Evolutionary conservation across 768 basidiomycete species (phyloP).

Genomic region (Pseudohyphozyma bogoriensis): DNA sequence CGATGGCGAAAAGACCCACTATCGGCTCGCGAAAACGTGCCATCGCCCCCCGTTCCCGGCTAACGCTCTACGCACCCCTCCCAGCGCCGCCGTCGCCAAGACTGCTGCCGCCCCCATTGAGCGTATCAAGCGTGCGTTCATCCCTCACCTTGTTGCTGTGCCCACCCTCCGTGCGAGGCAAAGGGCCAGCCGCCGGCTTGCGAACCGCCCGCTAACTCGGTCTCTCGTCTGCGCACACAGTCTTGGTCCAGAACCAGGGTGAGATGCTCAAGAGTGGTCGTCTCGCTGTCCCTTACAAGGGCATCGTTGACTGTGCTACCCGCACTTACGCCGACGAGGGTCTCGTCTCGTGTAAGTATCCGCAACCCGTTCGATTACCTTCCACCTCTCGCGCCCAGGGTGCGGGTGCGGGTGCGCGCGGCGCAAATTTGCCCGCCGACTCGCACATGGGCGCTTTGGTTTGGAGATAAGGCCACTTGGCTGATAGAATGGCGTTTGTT

Average conservation of each 20-base stretch:
- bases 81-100: constrained; percentile 76
- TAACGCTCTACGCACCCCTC: not conserved
- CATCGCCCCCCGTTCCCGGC: not conserved
- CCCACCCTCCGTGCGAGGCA: not conserved
- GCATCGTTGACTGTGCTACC: constrained; percentile 77
- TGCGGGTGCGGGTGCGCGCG: not conserved
- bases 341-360: constrained; percentile 51
- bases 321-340: constrained; percentile 95
- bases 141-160: not conserved
- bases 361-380: not conserved
- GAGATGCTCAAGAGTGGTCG: constrained; percentile 99
- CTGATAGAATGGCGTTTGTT: too few relatives aligned
- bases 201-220: not conserved
- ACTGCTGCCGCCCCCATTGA: constrained; percentile 98
- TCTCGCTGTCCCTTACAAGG: constrained; percentile 92
- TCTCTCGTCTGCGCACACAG: not conserved
- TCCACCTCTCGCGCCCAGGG: not conserved
- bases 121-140: constrained; percentile 95
- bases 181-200: too few relatives aligned
- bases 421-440: too few relatives aligned
- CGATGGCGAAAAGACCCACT: not conserved
- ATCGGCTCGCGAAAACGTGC: not conserved
- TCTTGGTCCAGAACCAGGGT: constrained; percentile 54
- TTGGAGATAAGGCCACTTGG: too few relatives aligned
- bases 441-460: too few relatives aligned